phyloP scores from a whole-genome alignment of 176 grass and related monocot genomes.

The Zizania latifolia region DNA sequence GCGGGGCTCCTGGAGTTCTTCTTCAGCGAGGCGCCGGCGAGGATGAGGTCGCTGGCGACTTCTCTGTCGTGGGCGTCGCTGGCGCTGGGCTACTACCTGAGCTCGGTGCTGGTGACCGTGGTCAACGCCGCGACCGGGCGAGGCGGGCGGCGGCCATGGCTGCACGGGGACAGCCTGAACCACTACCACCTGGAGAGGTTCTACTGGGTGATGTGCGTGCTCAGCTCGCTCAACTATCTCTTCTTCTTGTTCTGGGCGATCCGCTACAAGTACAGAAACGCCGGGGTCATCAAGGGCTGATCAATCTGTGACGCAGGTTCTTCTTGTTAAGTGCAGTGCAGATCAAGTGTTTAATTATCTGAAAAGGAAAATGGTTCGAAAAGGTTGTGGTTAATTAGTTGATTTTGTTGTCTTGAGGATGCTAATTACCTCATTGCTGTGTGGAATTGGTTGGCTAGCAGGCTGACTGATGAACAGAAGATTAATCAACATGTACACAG shows the following conservation, averaged over 20 bases:
- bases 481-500: too few relatives aligned
- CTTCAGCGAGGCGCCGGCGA: conserved; percentile 78
- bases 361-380: background rate
- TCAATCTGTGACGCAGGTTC: background rate
- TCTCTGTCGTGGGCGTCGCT: conserved; percentile 86
- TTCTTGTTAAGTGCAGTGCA: background rate
- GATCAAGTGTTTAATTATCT: conserved; percentile 9
- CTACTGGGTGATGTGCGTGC: conserved; percentile 88
- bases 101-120: conserved; percentile 70
- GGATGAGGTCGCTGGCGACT: conserved; percentile 81
- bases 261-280: conserved; percentile 62
- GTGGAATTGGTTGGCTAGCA: background rate
- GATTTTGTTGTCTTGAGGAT: background rate
- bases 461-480: too few relatives aligned
- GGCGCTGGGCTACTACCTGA: conserved; percentile 81
- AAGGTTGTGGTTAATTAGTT: too few relatives aligned
- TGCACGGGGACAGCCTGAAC: conserved; percentile 58
- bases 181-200: conserved; percentile 72
- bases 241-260: conserved; percentile 60
- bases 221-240: conserved; percentile 63
- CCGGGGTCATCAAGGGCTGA: conserved; percentile 26
- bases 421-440: background rate
- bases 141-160: conserved; percentile 43
- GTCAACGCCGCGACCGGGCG: conserved; percentile 58
- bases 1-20: conserved; percentile 92